These are phyloP conservation scores for Fusarium lateritium DNA, from an alignment of 2,329 filamentous ascomycete genomes.

Conservation along the genomic window DNA sequence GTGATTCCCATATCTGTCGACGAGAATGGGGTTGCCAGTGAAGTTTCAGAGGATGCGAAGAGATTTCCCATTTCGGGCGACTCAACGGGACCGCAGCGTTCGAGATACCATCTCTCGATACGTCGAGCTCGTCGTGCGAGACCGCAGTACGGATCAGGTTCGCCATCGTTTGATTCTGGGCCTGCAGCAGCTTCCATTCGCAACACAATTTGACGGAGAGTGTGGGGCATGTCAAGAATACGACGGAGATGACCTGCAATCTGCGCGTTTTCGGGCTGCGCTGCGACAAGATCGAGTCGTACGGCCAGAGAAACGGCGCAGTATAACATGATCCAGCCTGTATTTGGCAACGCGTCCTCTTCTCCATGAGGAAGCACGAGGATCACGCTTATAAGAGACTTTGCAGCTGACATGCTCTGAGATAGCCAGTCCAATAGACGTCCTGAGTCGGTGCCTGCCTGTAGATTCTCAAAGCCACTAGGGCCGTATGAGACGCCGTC, in stretches of 20 bases:
- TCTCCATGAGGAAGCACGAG: conserved; percentile 49
- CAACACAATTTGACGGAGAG: conserved; percentile 50
- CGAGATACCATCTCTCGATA: conserved; percentile 46
- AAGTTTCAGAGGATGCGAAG: conserved; percentile 37
- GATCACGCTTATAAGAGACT: conserved; percentile 50
- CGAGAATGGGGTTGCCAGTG: conserved; percentile 19
- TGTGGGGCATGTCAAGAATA: conserved; percentile 51
- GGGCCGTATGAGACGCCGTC: conserved; percentile 49
- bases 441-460: conserved; percentile 27
- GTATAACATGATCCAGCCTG: conserved; percentile 53
- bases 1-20: conserved; percentile 21
- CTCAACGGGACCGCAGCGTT: conserved; percentile 26
- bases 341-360: conserved; percentile 50
- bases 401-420: conserved; percentile 51
- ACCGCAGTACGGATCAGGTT: conserved; percentile 46
- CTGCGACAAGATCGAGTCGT: conserved; percentile 51
- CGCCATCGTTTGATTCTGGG: conserved; percentile 16
- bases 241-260: conserved; percentile 49
- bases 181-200: conserved; percentile 47
- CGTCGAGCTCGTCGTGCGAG: conserved; percentile 40
- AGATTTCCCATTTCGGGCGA: conserved; percentile 35
- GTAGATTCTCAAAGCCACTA: conserved; percentile 44
- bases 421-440: conserved; percentile 50
- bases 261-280: conserved; percentile 45
- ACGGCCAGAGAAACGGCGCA: conserved; percentile 51